These are phyloP conservation scores for Phytophthora vignae DNA, from an alignment of 352 stramenopile genomes.

Conservation along the genomic window DNA sequence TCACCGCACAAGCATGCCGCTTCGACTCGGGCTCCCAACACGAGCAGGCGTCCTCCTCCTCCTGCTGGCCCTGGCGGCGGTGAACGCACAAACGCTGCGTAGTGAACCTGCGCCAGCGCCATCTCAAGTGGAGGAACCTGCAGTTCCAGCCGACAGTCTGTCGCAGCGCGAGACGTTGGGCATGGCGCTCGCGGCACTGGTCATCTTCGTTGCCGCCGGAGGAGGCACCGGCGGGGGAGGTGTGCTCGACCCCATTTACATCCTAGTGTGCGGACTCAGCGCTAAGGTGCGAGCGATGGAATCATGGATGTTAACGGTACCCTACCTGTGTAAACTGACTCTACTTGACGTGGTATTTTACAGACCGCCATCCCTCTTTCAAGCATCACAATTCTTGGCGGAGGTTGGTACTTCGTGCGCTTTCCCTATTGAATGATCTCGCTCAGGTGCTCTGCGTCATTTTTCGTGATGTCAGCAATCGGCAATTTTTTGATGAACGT, in stretches of 20 bases:
- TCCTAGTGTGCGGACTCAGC: slow-evolving; percentile 93
- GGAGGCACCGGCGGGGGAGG: slow-evolving; percentile 93
- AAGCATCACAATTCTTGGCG: slow-evolving; percentile 97
- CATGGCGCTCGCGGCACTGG: slow-evolving; percentile 61
- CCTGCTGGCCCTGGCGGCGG: not conserved
- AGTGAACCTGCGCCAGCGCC: not conserved
- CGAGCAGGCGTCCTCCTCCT: slow-evolving; percentile 1
- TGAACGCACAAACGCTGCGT: slow-evolving; percentile 24
- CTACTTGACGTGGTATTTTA: not conserved
- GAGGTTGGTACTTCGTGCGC: slow-evolving; percentile 32
- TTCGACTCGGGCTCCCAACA: not conserved
- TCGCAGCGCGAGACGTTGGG: slow-evolving; percentile 57
- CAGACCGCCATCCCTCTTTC: slow-evolving; percentile 94
- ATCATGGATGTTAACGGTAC: not conserved
- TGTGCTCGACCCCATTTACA: slow-evolving; percentile 97
- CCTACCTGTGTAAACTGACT: not conserved
- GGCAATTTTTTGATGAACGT: slow-evolving; percentile 95
- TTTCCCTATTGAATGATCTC: too few species aligned
- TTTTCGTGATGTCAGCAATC: slow-evolving; percentile 54
- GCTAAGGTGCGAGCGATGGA: slow-evolving; percentile 61
- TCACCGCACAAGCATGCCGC: not conserved
- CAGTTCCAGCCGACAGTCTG: slow-evolving; percentile 27
- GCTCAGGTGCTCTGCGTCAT: not conserved
- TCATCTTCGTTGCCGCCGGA: slow-evolving; percentile 88
- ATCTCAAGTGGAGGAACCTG: slow-evolving; percentile 9